Evolutionary conservation across 169 alveolate species (phyloP), one percentile per base, ranked within the genome.

Genomic region (Toxoplasma gondii): DNA sequence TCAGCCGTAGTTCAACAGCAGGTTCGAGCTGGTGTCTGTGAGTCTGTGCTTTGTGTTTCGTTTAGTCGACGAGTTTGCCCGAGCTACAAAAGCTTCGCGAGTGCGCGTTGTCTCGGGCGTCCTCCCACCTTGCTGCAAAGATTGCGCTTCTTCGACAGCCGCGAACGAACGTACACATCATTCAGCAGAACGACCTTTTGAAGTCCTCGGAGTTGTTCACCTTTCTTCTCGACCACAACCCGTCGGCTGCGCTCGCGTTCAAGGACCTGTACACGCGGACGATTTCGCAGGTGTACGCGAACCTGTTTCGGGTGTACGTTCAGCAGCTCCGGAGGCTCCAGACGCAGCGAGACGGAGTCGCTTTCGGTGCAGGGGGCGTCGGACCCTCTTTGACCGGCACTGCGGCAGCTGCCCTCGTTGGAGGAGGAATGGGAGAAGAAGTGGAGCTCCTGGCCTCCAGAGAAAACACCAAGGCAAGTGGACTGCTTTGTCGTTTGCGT

Each of bases 201-300:
- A 43, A 49, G 31, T 84, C 34, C 44, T 12, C 67, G 74, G 74
- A 67, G n/a, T 43, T 91, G 49, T 80, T 41, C 90, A 7, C 12
- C 45, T 91, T 91, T 38, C 90, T 91, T 22, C 22, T 53, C 0
- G 94, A 91, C 43, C 91, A 91, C 53, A 34, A 84, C 45, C 94
- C 94, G 43, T 1, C 91, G 43, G 24, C 91, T 4, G 90, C 91
- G n/a, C 67, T 45, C 69, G 94, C 91, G n/a, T 34, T 91, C 54
- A 36, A 78, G 81, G 58, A 88, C 44, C 4, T 17, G 70, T 88
- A 88, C 87, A 86, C 87, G 45, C 88, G 87, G n/a, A 83, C 92
- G 78, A 86, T 93, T 39, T 70, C 93, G 17, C 34, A 69, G 44
- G 91, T 93, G 41, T 88, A 88, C n/a, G 90, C 64, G 17, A 38